These are phyloP conservation scores for Saccharomycopsis vini DNA, from an alignment of 805 yeast species.

Conservation along the genomic window DNA sequence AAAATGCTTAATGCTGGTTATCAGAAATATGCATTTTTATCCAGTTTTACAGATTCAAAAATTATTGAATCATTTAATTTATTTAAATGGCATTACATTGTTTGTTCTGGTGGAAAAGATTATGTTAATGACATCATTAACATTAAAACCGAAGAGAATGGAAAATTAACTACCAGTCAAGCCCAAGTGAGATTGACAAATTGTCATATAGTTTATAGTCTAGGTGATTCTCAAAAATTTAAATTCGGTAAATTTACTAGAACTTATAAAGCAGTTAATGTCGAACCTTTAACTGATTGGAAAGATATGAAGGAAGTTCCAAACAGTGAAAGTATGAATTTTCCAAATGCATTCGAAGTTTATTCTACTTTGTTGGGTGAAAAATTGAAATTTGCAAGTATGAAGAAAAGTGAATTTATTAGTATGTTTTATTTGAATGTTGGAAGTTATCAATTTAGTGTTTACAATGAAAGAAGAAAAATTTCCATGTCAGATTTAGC, in stretches of 20 bases:
- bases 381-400: slow-evolving; percentile 8
- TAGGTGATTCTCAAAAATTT: slow-evolving; percentile 4
- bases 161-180: not conserved
- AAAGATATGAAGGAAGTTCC: slow-evolving; percentile 10
- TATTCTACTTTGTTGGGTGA: slow-evolving; percentile 5
- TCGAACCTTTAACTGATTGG: slow-evolving; percentile 18
- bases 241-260: slow-evolving; percentile 11
- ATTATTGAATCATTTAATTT: slow-evolving; percentile 37
- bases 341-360: slow-evolving; percentile 2
- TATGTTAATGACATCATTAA: slow-evolving; percentile 39
- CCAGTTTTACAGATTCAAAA: slow-evolving; percentile 32
- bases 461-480: slow-evolving; percentile 4
- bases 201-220: slow-evolving; percentile 9
- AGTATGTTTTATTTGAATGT: slow-evolving; percentile 11
- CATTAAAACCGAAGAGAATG: slow-evolving; percentile 21
- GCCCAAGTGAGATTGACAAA: slow-evolving; percentile 7
- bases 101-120: slow-evolving; percentile 32
- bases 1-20: slow-evolving; percentile 22
- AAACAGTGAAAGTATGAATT: not conserved
- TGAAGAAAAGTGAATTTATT: slow-evolving; percentile 9
- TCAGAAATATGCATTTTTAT: slow-evolving; percentile 21
- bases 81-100: slow-evolving; percentile 32
- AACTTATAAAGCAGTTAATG: slow-evolving; percentile 10
- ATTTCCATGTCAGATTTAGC: slow-evolving; percentile 5
- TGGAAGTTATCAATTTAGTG: not conserved